Base-by-base conservation (phyloP, 495 filamentous ascomycete species). In the Glarea lozoyensis region DNA sequence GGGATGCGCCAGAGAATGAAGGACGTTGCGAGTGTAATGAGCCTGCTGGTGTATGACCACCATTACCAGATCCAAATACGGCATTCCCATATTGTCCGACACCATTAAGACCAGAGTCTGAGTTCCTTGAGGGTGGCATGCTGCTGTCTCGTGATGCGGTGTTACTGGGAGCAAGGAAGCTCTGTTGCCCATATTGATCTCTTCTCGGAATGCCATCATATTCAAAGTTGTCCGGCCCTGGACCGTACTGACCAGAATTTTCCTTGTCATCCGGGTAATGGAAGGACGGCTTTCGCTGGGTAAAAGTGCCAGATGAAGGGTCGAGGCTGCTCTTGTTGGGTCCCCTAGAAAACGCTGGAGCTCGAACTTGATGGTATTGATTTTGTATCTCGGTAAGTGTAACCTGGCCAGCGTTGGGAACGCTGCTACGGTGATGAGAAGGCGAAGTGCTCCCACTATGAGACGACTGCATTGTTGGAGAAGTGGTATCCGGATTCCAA, bases 401-500 rank as follows among this genome's bases (percentile, higher is more conserved):
- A 18, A 45, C 45, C n/a, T 38, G 42, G n/a, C 56, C 45, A 0
- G 59, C 55, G 40, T 54, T 62, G 23, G 68, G 65, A 31, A 70
- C 68, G 43, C 57, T 63, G 5, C 63, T 43, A 29, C 69, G 64
- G 29, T 59, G 65, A 24, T 72, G 64, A 18, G 67, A 60, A 4
- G 75, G 73, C 10, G 75, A 77, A 3, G 69, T 68, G 10, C 61
- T 64, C 36, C 70, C 58, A 44, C 60, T 72, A 36, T 70, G 60
- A 18, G 57, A 50, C 40, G 69, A 62, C 20, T 69, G 56, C 19
- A 72, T 37, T 18, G 55, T 55, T 13, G 61, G 58, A 4, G 70
- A 60, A 0, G 63, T 65, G n/a, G 63, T 58, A 40, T 76, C 75
- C 3, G 68, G 61, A 42, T 64, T 67, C 82, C 81, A 84, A 0